These are phyloP conservation scores for Leccinum rimulosum DNA, from an alignment of 768 basidiomycete species.

Conservation along the genomic window DNA sequence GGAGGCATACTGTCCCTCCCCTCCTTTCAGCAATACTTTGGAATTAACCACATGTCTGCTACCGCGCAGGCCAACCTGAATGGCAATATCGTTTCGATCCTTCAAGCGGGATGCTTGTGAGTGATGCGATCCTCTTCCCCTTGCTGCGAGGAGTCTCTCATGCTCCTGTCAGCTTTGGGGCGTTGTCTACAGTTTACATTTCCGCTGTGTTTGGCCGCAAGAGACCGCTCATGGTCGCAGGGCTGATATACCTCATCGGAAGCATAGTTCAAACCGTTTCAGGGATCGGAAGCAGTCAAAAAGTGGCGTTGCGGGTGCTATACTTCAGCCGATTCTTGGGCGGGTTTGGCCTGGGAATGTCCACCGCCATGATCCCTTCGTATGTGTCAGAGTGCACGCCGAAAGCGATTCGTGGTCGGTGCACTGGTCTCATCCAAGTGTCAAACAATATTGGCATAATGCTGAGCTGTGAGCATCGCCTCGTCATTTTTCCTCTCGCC, in stretches of 20 bases:
- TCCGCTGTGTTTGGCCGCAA: slow-evolving; percentile 47
- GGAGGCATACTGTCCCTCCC: slow-evolving; percentile 46
- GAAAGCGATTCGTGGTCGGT: slow-evolving; percentile 46
- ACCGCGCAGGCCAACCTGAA: slow-evolving; percentile 40
- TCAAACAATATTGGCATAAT: slow-evolving; percentile 33
- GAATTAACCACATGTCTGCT: slow-evolving; percentile 37
- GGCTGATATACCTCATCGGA: slow-evolving; percentile 46
- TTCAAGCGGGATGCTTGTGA: slow-evolving; percentile 50
- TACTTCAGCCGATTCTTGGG: slow-evolving; percentile 55
- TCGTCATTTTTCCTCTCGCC: not conserved
- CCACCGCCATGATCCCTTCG: slow-evolving; percentile 46
- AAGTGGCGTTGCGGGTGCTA: slow-evolving; percentile 37
- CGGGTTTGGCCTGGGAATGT: slow-evolving; percentile 60
- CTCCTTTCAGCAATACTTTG: slow-evolving; percentile 50
- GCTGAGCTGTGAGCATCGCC: slow-evolving; percentile 31
- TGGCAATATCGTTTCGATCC: slow-evolving; percentile 51
- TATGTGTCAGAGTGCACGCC: slow-evolving; percentile 54
- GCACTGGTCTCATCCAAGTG: slow-evolving; percentile 44
- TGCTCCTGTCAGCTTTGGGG: slow-evolving; percentile 38
- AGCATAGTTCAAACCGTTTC: slow-evolving; percentile 45
- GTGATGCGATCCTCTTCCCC: slow-evolving; percentile 6
- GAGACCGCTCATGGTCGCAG: slow-evolving; percentile 42
- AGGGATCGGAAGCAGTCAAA: slow-evolving; percentile 39
- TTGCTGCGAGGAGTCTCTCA: not conserved
- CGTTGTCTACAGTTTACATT: slow-evolving; percentile 39